phyloP scores from a whole-genome alignment of 371 early-diverging fungal genomes.

The Lichtheimia ornata region DNA sequence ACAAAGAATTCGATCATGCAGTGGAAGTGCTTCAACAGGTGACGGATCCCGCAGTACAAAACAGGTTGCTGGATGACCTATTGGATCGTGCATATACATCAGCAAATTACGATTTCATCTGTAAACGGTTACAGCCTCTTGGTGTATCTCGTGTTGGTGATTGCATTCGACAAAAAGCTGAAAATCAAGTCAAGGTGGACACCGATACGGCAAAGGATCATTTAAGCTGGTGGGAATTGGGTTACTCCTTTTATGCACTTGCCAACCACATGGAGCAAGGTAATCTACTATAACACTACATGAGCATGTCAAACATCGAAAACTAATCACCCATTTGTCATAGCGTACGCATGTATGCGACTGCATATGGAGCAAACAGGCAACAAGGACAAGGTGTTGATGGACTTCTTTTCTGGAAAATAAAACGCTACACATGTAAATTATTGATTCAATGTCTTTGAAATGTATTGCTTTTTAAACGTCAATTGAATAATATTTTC shows the following conservation, averaged over 20 bases:
- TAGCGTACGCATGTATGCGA: slow-evolving; percentile 12
- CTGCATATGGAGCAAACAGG: slow-evolving; percentile 4
- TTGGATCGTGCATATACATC: slow-evolving; percentile 1
- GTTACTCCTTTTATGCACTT: slow-evolving; percentile 13
- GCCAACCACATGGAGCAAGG: slow-evolving; percentile 5
- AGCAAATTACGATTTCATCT: slow-evolving; percentile 1
- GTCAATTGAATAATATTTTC: too few species aligned
- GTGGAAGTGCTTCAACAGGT: background rate
- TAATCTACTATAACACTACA: background rate
- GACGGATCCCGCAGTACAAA: background rate
- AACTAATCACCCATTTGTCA: background rate
- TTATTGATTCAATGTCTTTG: too few species aligned
- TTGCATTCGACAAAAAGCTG: background rate
- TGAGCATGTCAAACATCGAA: background rate
- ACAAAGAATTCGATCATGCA: slow-evolving; percentile 3
- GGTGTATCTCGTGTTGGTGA: background rate
- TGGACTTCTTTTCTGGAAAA: background rate
- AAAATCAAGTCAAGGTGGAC: background rate
- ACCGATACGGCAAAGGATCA: background rate
- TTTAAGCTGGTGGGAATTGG: slow-evolving; percentile 17
- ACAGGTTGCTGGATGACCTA: background rate
- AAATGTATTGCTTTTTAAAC: too few species aligned
- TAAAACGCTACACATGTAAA: too few species aligned
- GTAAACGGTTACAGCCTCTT: background rate
- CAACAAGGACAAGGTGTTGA: background rate